These are phyloP conservation scores for Clathrospora elynae DNA, from an alignment of 2,329 filamentous ascomycete species.

Conservation along the genomic window DNA sequence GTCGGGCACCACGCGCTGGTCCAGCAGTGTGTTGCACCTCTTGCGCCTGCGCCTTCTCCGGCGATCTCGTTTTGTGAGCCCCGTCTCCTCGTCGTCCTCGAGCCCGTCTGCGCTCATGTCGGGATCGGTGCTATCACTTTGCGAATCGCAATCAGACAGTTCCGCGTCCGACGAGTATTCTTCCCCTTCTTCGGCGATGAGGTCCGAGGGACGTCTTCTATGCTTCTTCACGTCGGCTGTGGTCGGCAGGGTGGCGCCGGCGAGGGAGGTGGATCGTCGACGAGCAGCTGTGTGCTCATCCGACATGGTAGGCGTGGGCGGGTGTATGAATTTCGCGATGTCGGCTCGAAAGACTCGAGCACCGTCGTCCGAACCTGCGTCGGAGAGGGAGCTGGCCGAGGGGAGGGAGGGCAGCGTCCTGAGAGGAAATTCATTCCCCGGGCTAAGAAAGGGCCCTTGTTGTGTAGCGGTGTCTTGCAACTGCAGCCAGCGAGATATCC, in stretches of 20 bases:
- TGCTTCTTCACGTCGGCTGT: constrained; percentile 36
- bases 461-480: constrained; percentile 32
- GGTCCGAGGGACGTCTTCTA: constrained; percentile 34
- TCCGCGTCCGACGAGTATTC: constrained; percentile 35
- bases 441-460: constrained; percentile 37
- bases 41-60: constrained; percentile 69
- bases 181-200: constrained; percentile 45
- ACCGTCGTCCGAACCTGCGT: constrained; percentile 28
- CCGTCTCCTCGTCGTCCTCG: constrained; percentile 86
- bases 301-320: constrained; percentile 41
- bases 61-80: constrained; percentile 75
- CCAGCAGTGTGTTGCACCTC: constrained; percentile 71
- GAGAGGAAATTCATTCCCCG: constrained; percentile 47
- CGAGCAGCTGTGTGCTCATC: constrained; percentile 37
- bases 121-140: constrained; percentile 56
- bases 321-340: constrained; percentile 39
- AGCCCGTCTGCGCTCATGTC: constrained; percentile 70
- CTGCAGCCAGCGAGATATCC: constrained; percentile 42
- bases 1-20: constrained; percentile 68
- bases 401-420: constrained; percentile 44
- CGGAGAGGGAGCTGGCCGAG: constrained; percentile 35
- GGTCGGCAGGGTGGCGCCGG: constrained; percentile 31
- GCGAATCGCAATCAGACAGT: constrained; percentile 37
- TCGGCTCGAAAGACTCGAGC: constrained; percentile 16
- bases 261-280: constrained; percentile 45